Conservation (phyloP, 2,329 filamentous ascomycete species). For the Xylaria sp. region DNA sequence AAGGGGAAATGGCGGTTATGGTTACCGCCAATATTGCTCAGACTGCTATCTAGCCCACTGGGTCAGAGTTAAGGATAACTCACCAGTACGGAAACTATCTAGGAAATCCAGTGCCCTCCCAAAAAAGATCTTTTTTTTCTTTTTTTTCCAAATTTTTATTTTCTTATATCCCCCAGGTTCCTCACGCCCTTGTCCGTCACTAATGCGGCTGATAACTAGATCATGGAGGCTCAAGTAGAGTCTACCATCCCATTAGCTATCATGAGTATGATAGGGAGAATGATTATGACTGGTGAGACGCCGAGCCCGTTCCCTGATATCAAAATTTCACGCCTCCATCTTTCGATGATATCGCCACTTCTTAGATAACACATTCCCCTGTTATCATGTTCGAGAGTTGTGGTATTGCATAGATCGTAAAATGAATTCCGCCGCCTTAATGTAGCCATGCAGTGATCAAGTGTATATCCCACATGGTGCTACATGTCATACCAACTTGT, state of each 20-base stretch:
- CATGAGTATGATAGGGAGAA: conserved; percentile 3
- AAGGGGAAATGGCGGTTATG: conserved; percentile 44
- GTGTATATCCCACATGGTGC: conserved; percentile 27
- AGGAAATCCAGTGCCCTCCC: conserved; percentile 45
- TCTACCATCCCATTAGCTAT: conserved; percentile 6
- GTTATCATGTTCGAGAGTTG: conserved; percentile 17
- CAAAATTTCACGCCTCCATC: conserved; percentile 1
- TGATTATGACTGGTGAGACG: conserved; percentile 9
- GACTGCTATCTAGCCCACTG: conserved; percentile 48
- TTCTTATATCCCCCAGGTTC: background rate
- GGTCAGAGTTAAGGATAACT: conserved; percentile 31
- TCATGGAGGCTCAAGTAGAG: conserved; percentile 6
- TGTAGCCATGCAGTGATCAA: conserved; percentile 24
- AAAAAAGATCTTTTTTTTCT: conserved; percentile 43
- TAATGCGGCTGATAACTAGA: conserved; percentile 4
- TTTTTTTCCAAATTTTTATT: conserved; percentile 33
- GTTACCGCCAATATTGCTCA: conserved; percentile 45
- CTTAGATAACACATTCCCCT: conserved; percentile 15
- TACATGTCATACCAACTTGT: conserved; percentile 38
- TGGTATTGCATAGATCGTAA: conserved; percentile 13
- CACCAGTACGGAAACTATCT: conserved; percentile 44
- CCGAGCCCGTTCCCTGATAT: background rate
- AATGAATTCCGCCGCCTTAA: conserved; percentile 14
- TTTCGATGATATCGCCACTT: background rate
- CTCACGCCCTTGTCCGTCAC: conserved; percentile 9